Conservation (phyloP, 2,329 filamentous ascomycete species). For the Epichloe uncinata region DNA sequence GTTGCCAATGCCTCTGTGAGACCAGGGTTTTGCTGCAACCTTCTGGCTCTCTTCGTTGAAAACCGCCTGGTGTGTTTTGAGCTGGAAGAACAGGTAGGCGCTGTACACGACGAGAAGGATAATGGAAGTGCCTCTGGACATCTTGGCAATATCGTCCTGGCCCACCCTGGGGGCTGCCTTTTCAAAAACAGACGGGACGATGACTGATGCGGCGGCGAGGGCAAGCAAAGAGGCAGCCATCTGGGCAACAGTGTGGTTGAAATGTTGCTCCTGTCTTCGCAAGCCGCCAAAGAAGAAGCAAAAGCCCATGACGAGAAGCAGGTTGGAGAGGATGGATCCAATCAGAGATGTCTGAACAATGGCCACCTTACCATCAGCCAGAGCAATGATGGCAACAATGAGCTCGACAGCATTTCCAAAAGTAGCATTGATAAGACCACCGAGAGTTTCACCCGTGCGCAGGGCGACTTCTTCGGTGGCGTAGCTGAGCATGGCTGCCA, state of each 20-base stretch:
- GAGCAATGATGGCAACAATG: constrained; percentile 76
- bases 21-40: constrained; percentile 45
- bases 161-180: constrained; percentile 27
- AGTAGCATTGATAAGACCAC: constrained; percentile 77
- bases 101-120: constrained; percentile 76
- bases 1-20: constrained; percentile 14
- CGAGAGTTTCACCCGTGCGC: constrained; percentile 69
- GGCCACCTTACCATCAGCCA: constrained; percentile 57
- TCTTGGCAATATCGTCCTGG: constrained; percentile 37
- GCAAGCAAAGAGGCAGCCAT: constrained; percentile 73
- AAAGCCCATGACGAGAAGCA: constrained; percentile 81
- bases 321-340: constrained; percentile 80
- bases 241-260: constrained; percentile 86
- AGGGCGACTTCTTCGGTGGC: constrained; percentile 84
- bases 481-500: constrained; percentile 76
- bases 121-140: constrained; percentile 62
- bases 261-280: constrained; percentile 67
- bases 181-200: constrained; percentile 82
- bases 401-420: constrained; percentile 90
- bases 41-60: constrained; percentile 75
- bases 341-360: constrained; percentile 91
- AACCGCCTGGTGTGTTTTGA: constrained; percentile 68
- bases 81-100: constrained; percentile 79
- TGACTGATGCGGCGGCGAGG: constrained; percentile 65
- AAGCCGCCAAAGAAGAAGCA: constrained; percentile 83